Evolutionary conservation across 805 yeast species (phyloP).

Genomic region (Zygosaccharomyces lentus): DNA sequence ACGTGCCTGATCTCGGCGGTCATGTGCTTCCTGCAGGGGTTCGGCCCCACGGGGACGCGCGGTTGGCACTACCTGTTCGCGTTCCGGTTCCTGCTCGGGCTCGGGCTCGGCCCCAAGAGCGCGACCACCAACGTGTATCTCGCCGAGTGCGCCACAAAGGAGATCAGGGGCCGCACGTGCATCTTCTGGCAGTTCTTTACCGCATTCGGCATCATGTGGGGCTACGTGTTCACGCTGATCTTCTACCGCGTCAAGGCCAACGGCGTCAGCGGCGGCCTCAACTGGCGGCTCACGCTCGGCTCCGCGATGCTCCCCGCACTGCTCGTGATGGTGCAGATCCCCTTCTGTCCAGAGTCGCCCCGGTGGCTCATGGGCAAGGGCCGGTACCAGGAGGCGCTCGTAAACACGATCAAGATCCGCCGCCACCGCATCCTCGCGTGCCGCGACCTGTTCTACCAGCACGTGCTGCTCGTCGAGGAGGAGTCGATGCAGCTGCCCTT

Average conservation of each 20-base stretch:
- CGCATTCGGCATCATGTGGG: slow-evolving; percentile 70
- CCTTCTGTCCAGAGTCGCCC: slow-evolving; percentile 70
- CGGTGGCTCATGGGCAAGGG: slow-evolving; percentile 74
- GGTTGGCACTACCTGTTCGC: slow-evolving; percentile 67
- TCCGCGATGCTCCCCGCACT: slow-evolving; percentile 66
- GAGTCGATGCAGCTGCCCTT: slow-evolving; percentile 47
- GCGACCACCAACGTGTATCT: slow-evolving; percentile 73
- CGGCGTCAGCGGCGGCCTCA: slow-evolving; percentile 40
- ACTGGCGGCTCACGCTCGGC: slow-evolving; percentile 69
- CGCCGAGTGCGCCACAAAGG: slow-evolving; percentile 61
- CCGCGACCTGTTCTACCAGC: slow-evolving; percentile 65
- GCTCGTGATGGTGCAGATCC: slow-evolving; percentile 54
- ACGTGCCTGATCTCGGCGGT: slow-evolving; percentile 57
- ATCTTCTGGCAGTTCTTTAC: slow-evolving; percentile 77
- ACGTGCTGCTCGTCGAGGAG: slow-evolving; percentile 61
- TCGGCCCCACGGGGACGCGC: slow-evolving; percentile 39
- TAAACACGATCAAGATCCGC: slow-evolving; percentile 48
- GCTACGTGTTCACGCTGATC: slow-evolving; percentile 61
- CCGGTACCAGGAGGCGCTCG: slow-evolving; percentile 55
- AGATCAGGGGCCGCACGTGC: slow-evolving; percentile 61
- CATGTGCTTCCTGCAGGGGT: slow-evolving; percentile 67
- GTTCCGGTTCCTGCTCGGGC: slow-evolving; percentile 60
- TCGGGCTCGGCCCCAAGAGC: slow-evolving; percentile 69
- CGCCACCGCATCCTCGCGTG: slow-evolving; percentile 56
- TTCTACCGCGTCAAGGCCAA: slow-evolving; percentile 49